These are phyloP conservation scores for Entoloma clypeatum DNA, from an alignment of 1,284 basidiomycete genomes.

Conservation along the genomic window DNA sequence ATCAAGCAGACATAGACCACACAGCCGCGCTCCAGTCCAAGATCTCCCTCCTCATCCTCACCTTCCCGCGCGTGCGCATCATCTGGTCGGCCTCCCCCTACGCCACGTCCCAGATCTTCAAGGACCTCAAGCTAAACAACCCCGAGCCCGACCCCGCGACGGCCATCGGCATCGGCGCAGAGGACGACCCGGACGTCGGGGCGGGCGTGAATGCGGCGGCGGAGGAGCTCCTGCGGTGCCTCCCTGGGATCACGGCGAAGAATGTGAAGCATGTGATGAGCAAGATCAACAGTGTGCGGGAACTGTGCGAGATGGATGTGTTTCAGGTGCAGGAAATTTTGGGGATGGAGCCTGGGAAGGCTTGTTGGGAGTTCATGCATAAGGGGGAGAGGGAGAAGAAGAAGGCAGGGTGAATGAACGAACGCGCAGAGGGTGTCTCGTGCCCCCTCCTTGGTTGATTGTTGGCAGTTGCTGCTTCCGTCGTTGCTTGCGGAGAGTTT, in stretches of 20 bases:
- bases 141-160: constrained; percentile 78
- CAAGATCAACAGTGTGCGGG: constrained; percentile 71
- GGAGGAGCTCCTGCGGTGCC: constrained; percentile 68
- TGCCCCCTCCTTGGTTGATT: too few species aligned
- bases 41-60: constrained; percentile 83
- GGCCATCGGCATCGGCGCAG: constrained; percentile 79
- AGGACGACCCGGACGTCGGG: constrained; percentile 63
- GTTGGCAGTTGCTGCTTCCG: too few species aligned
- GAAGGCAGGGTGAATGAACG: too few species aligned
- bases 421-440: too few species aligned
- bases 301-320: constrained; percentile 68
- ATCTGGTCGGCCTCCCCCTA: constrained; percentile 98
- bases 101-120: constrained; percentile 89
- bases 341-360: constrained; percentile 79
- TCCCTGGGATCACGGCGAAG: constrained; percentile 82
- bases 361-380: constrained; percentile 81
- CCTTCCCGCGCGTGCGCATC: constrained; percentile 89
- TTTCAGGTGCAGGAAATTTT: constrained; percentile 71
- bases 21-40: constrained; percentile 76
- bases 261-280: constrained; percentile 86
- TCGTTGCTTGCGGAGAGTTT: too few species aligned
- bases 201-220: constrained; percentile 69
- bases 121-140: constrained; percentile 84
- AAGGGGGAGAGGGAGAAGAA: constrained; percentile 44
- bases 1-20: constrained; percentile 34